Evolutionary conservation across 2,329 filamentous ascomycete species (phyloP).

Genomic region (Fusarium citri): DNA sequence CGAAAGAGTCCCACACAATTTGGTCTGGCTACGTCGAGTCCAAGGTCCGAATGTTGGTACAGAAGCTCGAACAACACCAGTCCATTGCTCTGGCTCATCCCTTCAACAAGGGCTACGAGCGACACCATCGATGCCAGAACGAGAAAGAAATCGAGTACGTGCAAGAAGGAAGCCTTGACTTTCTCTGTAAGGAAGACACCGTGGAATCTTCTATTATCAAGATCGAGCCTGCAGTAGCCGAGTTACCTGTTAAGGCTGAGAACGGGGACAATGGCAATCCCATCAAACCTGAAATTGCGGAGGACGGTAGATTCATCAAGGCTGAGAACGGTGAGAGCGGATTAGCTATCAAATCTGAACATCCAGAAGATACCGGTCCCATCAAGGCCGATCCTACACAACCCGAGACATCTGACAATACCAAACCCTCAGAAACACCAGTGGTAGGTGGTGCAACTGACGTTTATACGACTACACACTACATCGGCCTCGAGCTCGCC

Average conservation of each 20-base stretch:
- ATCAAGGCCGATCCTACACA: constrained; percentile 30
- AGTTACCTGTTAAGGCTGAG: constrained; percentile 57
- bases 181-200: constrained; percentile 54
- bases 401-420: constrained; percentile 19
- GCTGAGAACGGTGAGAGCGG: constrained; percentile 43
- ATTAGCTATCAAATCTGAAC: constrained; percentile 3
- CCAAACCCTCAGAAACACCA: constrained; percentile 18
- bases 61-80: constrained; percentile 81
- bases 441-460: constrained; percentile 46
- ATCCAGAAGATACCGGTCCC: constrained; percentile 49
- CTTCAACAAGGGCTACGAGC: constrained; percentile 92
- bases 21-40: constrained; percentile 96
- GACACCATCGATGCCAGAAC: constrained; percentile 76
- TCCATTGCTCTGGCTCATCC: constrained; percentile 87
- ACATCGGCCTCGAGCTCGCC: constrained; percentile 86
- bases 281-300: constrained; percentile 53
- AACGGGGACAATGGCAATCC: constrained; percentile 56
- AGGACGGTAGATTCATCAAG: constrained; percentile 36
- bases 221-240: constrained; percentile 28
- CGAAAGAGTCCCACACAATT: constrained; percentile 83
- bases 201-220: constrained; percentile 51
- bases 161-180: constrained; percentile 64
- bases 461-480: constrained; percentile 92
- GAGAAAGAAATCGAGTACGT: constrained; percentile 65
- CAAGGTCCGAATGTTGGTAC: constrained; percentile 87